Conservation (phyloP, 2,329 filamentous ascomycete species). For the Hawksworthiomyces lignivorus region DNA sequence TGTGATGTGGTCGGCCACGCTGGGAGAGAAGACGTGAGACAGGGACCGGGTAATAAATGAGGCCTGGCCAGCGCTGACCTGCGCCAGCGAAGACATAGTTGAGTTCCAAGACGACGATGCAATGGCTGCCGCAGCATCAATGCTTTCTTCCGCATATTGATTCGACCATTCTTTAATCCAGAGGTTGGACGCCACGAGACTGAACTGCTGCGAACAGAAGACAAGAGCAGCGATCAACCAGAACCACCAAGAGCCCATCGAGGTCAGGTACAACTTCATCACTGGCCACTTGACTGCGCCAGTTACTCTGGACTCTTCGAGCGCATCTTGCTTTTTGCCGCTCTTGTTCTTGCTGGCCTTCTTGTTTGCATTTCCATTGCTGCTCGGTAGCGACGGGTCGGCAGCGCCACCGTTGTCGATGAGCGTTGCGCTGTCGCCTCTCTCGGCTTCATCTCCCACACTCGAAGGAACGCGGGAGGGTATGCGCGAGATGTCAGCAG, state of each 20-base stretch:
- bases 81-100: slow-evolving; percentile 2
- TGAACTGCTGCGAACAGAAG: slow-evolving; percentile 76
- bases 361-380: slow-evolving; percentile 23
- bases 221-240: slow-evolving; percentile 70
- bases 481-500: slow-evolving; percentile 61
- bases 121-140: neutral
- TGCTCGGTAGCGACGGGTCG: slow-evolving; percentile 37
- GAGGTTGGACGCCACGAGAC: slow-evolving; percentile 78
- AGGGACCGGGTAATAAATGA: slow-evolving; percentile 9
- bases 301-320: slow-evolving; percentile 70
- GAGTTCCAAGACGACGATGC: slow-evolving; percentile 2
- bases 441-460: slow-evolving; percentile 56
- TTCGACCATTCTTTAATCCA: slow-evolving; percentile 97
- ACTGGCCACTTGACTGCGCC: slow-evolving; percentile 86
- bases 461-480: slow-evolving; percentile 74
- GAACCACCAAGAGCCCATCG: slow-evolving; percentile 98
- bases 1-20: neutral
- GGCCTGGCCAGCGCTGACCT: neutral
- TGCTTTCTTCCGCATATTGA: slow-evolving; percentile 55
- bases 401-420: slow-evolving; percentile 43
- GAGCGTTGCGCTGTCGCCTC: slow-evolving; percentile 45
- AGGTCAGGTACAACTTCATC: slow-evolving; percentile 72
- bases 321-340: slow-evolving; percentile 42
- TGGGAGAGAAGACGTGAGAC: slow-evolving; percentile 6
- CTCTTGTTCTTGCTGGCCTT: slow-evolving; percentile 56